Evolutionary conservation across 768 basidiomycete species (phyloP).

Genomic region (Leccinum uliginosum): DNA sequence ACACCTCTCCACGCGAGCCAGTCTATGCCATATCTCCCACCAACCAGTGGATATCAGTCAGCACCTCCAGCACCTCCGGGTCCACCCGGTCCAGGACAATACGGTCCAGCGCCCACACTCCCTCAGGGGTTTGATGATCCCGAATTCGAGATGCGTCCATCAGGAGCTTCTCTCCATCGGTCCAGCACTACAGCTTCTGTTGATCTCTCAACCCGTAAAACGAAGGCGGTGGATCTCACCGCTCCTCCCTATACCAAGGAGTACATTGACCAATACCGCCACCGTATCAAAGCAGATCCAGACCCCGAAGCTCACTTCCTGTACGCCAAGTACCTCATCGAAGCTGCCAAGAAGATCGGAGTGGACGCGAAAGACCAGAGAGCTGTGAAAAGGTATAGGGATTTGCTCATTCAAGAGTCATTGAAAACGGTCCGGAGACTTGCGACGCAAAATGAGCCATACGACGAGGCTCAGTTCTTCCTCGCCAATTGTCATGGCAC

Average conservation of each 20-base stretch:
- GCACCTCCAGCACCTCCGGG: constrained; percentile 12
- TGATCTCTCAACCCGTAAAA: constrained; percentile 55
- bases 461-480: constrained; percentile 98
- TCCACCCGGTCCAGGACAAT: constrained; percentile 12
- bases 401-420: constrained; percentile 80
- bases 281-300: constrained; percentile 94
- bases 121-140: constrained; percentile 33
- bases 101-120: constrained; percentile 23
- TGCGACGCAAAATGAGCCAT: constrained; percentile 88
- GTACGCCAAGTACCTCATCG: constrained; percentile 98
- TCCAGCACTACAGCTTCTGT: constrained; percentile 56
- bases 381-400: constrained; percentile 85
- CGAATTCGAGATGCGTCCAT: constrained; percentile 52
- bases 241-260: constrained; percentile 91
- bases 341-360: constrained; percentile 92
- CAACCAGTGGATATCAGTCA: constrained; percentile 25
- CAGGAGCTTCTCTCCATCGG: constrained; percentile 46
- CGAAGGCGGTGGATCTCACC: constrained; percentile 76
- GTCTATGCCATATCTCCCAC: constrained; percentile 30
- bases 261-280: constrained; percentile 96
- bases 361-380: constrained; percentile 70
- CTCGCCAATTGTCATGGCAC: constrained; percentile 96
- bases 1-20: constrained; percentile 26
- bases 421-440: constrained; percentile 90
- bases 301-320: constrained; percentile 97